Conservation (phyloP, 148 eudicot species). For the Spergularia marina region DNA sequence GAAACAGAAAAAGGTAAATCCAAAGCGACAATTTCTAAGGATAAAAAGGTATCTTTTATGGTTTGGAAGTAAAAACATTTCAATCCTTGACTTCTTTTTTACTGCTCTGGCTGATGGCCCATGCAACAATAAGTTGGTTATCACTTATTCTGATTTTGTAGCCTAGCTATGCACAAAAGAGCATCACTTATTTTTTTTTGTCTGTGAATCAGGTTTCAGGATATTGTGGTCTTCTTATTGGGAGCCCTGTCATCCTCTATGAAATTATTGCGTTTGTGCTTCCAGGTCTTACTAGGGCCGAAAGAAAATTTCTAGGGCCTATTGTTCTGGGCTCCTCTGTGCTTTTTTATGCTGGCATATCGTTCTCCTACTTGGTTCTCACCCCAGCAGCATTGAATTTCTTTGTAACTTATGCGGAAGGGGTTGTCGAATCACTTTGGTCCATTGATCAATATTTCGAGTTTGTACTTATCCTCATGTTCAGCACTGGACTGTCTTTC, state of each 20-base stretch:
- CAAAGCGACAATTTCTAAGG: neutral
- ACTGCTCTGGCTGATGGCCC: neutral
- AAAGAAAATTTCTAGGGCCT: slow-evolving; percentile 86
- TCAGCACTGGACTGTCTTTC: slow-evolving; percentile 96
- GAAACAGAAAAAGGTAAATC: neutral
- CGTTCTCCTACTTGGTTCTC: slow-evolving; percentile 84
- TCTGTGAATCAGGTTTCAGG: slow-evolving; percentile 80
- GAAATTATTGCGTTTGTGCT: slow-evolving; percentile 92
- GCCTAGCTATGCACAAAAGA: neutral
- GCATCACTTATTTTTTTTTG: neutral
- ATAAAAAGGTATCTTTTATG: neutral
- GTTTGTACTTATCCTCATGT: slow-evolving; percentile 90
- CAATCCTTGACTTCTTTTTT: neutral
- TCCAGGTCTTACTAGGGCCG: slow-evolving; percentile 87
- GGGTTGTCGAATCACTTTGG: slow-evolving; percentile 96
- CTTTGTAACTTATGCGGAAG: slow-evolving; percentile 90
- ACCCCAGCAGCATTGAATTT: slow-evolving; percentile 98
- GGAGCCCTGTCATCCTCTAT: slow-evolving; percentile 87
- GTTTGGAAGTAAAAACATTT: neutral
- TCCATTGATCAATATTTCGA: slow-evolving; percentile 98
- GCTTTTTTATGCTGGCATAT: slow-evolving; percentile 82
- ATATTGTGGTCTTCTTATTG: slow-evolving; percentile 91
- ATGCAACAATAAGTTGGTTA: neutral
- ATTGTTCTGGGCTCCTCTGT: slow-evolving; percentile 89
- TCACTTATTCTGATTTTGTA: neutral